phyloP scores from a whole-genome alignment of 148 eudicot species.

The Oxyria digyna region DNA sequence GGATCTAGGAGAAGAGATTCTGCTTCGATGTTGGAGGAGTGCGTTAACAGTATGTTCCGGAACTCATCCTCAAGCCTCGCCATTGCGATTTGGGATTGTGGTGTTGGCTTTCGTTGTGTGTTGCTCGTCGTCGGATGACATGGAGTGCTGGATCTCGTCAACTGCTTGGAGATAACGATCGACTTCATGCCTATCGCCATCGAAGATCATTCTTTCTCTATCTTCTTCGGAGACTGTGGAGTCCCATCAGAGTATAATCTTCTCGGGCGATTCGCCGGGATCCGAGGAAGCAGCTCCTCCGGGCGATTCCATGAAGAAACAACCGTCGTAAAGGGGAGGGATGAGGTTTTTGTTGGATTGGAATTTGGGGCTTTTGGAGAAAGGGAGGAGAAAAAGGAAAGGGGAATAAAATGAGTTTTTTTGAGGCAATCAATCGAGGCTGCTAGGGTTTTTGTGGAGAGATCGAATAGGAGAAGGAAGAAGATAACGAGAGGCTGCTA shows the following conservation, averaged over 20 bases:
- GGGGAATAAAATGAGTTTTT: neutral
- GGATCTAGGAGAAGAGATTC: slow-evolving; percentile 30
- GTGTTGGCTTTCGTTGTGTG: slow-evolving; percentile 16
- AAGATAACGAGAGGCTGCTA: no score
- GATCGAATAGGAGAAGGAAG: no score
- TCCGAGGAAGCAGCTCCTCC: neutral
- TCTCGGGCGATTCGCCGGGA: slow-evolving; percentile 33
- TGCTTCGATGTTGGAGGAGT: slow-evolving; percentile 34
- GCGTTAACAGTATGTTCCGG: slow-evolving; percentile 40
- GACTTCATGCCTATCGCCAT: slow-evolving; percentile 56
- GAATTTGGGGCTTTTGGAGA: neutral
- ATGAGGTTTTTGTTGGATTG: neutral
- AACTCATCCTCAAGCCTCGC: slow-evolving; percentile 93
- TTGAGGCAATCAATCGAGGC: no score
- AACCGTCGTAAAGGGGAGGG: neutral
- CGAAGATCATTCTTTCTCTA: slow-evolving; percentile 59
- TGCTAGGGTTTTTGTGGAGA: no score
- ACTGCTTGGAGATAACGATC: slow-evolving; percentile 65
- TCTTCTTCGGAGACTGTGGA: slow-evolving; percentile 65
- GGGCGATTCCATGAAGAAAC: slow-evolving; percentile 12
- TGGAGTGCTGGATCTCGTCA: slow-evolving; percentile 54
- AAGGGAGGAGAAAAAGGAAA: neutral
- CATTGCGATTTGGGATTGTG: slow-evolving; percentile 81
- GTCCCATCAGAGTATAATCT: slow-evolving; percentile 71
- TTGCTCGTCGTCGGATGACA: slow-evolving; percentile 22